phyloP scores from a whole-genome alignment of 805 yeast species.

The Monosporozyma servazzii region DNA sequence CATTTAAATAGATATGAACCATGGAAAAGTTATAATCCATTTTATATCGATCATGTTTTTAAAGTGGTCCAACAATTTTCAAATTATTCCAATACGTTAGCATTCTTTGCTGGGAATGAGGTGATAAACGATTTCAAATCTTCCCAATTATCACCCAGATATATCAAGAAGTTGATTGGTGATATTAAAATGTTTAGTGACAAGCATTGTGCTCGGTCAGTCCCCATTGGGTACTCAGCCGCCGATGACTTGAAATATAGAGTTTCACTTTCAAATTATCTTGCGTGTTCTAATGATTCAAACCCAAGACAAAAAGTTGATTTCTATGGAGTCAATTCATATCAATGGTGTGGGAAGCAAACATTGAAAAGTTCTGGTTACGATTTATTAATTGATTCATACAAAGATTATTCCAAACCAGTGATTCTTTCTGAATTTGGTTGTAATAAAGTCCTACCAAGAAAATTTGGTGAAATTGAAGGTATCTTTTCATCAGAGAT shows the following conservation, averaged over 20 bases:
- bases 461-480: conserved; percentile 67
- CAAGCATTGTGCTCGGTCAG: conserved; percentile 46
- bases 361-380: conserved; percentile 75
- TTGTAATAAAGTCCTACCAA: conserved; percentile 73
- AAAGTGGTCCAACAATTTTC: conserved; percentile 74
- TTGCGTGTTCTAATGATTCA: conserved; percentile 58
- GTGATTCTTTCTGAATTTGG: conserved; percentile 88
- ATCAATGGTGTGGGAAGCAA: conserved; percentile 94
- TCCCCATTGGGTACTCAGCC: conserved; percentile 94
- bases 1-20: conserved; percentile 88
- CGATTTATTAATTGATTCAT: conserved; percentile 59
- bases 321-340: conserved; percentile 89
- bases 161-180: conserved; percentile 66
- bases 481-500: conserved; percentile 62
- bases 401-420: conserved; percentile 60
- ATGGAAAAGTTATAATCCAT: conserved; percentile 72
- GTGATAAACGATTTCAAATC: conserved; percentile 73
- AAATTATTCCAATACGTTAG: conserved; percentile 79
- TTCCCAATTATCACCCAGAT: conserved; percentile 58
- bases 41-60: conserved; percentile 67
- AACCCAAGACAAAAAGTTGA: conserved; percentile 46
- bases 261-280: conserved; percentile 64
- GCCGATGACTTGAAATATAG: conserved; percentile 84
- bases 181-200: conserved; percentile 71
- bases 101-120: conserved; percentile 89